Base-by-base conservation (phyloP, 2,329 filamentous ascomycete genomes). In the Penicillium sp. region DNA sequence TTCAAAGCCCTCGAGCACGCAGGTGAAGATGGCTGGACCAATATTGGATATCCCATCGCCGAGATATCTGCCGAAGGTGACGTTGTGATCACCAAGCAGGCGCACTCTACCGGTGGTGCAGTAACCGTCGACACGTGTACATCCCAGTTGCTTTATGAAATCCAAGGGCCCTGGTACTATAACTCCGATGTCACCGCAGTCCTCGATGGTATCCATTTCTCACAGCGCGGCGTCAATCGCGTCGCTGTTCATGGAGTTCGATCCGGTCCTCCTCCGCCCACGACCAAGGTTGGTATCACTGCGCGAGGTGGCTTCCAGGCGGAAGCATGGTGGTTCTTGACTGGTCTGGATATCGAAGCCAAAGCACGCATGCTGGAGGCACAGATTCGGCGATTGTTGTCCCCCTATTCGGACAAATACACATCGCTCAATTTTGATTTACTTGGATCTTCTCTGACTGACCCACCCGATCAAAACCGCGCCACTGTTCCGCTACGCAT, bases 161-260 rank as follows among this genome's bases (percentile, higher is more conserved):
- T 82, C 14, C 79, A 82, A 59, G 80, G 80, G 5, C 78, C 78
- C 0, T 78, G 76, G 73, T 84, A 84, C 63, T 81, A 76, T 72
- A 83, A 84, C 67, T 79, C 77, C 0, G 82, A 84, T 57, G 81
- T 84, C 29, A 82, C 78, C 0, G 81, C 81, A 0, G 62, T 81
- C 13, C 68, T 84, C 13, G 70, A 76, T 43, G 70, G 76, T n/a
- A 69, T 83, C 35, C 76, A 73, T 53, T 81, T 86, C 56, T 76
- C 81, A 43, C 76, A 84, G 49, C 53, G 79, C 5, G 76, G 74
- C 1, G 67, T 68, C 16, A 76, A 84, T 59, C 74, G 80, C 7
- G 78, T 84, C 1, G 74, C 76, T 2, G 51, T 84, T 43, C 74
- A 75, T 19, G 78, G 81, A 1, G 73, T 75, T 2, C 63, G 79